These are phyloP conservation scores for Rhizoclosmatium globosum DNA, from an alignment of 192 early-diverging fungal species.

Conservation along the genomic window DNA sequence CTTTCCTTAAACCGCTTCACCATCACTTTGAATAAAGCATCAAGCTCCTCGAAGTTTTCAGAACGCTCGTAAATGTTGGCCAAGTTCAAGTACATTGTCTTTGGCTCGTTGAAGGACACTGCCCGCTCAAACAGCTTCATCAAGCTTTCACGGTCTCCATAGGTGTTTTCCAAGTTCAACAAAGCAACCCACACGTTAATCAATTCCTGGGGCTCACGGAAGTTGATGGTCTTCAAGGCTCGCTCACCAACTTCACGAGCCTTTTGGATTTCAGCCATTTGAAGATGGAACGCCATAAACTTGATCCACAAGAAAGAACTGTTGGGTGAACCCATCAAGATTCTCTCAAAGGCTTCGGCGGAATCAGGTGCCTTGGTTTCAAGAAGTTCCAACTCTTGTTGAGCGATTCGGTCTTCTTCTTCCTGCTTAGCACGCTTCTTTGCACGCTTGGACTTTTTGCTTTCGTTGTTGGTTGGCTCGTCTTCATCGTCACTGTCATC, in stretches of 20 bases:
- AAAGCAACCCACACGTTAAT: conserved; percentile 98
- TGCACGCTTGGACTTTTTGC: conserved; percentile 59
- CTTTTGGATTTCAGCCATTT: conserved; percentile 90
- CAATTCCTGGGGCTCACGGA: conserved; percentile 93
- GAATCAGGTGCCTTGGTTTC: conserved; percentile 64
- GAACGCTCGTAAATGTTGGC: conserved; percentile 90
- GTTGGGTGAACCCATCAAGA: conserved; percentile 93
- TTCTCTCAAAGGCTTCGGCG: conserved; percentile 88
- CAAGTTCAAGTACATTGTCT: conserved; percentile 87
- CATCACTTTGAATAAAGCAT: conserved; percentile 77
- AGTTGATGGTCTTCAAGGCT: conserved; percentile 90
- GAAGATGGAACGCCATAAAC: conserved; percentile 99
- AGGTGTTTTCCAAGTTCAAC: conserved; percentile 95
- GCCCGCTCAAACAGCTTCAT: conserved; percentile 88
- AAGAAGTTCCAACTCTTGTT: conserved; percentile 52
- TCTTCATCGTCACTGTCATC: conserved; percentile 51
- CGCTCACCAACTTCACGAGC: conserved; percentile 94
- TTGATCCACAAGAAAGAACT: conserved; percentile 99
- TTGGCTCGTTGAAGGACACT: conserved; percentile 84
- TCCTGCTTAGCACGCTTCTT: conserved; percentile 68
- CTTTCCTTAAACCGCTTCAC: conserved; percentile 86
- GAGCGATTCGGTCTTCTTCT: conserved; percentile 59
- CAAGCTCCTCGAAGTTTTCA: conserved; percentile 71
- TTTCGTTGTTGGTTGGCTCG: conserved; percentile 45
- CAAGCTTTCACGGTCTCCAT: conserved; percentile 84